Evolutionary conservation across 2,329 filamentous ascomycete species (phyloP).

Genomic region (Fusarium liriodendri): DNA sequence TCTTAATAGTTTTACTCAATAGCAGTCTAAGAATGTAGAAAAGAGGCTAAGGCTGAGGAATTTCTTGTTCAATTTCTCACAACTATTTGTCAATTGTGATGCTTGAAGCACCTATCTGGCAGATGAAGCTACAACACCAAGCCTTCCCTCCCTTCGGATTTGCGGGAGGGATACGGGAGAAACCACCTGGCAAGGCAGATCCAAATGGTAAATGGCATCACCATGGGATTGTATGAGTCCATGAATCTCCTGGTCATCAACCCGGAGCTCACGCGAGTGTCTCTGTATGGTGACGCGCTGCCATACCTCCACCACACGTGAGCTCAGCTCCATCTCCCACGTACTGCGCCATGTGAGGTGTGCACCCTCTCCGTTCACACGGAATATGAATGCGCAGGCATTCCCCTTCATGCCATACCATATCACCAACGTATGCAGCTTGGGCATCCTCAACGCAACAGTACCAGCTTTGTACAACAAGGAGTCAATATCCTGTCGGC

Average conservation of each 20-base stretch:
- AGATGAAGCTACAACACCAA: neutral
- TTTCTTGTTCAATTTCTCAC: neutral
- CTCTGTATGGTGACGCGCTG: conserved; percentile 7
- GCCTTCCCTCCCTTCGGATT: conserved; percentile 38
- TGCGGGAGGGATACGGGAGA: conserved; percentile 41
- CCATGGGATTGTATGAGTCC: neutral
- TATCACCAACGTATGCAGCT: conserved; percentile 47
- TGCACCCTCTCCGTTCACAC: conserved; percentile 27
- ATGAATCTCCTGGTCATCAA: conserved; percentile 36
- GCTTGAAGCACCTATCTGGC: neutral
- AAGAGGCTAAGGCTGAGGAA: neutral
- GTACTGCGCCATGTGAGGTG: conserved; percentile 49
- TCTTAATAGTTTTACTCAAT: neutral
- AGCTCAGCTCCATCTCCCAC: conserved; percentile 44
- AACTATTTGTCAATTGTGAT: neutral
- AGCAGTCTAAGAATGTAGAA: neutral
- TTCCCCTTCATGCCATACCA: conserved; percentile 47
- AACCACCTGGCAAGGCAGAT: neutral
- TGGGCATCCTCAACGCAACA: conserved; percentile 45
- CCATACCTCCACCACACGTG: conserved; percentile 39
- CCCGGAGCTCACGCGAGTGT: conserved; percentile 28
- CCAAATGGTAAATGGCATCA: neutral
- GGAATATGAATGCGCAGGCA: conserved; percentile 50
- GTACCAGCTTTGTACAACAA: conserved; percentile 41
- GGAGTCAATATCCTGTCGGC: conserved; percentile 25